Percentiles rank a stretch among this genome's conserved stretches.
Conservation (phyloP, 2,329 filamentous ascomycete species). For the Beauveria sp. region DNA sequence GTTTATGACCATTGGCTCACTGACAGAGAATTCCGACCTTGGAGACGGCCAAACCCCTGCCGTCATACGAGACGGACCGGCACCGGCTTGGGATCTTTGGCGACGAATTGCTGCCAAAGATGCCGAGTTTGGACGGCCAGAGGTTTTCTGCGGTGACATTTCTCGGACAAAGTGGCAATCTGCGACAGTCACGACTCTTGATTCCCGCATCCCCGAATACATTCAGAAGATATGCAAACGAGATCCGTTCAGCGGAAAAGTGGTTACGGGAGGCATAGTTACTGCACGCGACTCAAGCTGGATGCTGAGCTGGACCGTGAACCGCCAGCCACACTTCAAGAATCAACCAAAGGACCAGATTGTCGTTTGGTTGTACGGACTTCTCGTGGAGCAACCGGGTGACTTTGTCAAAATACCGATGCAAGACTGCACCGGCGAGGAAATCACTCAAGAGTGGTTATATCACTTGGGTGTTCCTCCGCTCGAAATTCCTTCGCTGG, state of each 20-base stretch:
- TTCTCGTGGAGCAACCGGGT: neutral
- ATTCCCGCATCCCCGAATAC: neutral
- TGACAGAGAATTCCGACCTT: neutral
- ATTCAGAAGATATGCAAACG: neutral
- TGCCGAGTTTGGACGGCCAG: neutral
- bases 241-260: neutral
- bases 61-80: neutral
- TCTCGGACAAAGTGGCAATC: neutral
- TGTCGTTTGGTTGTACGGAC: neutral
- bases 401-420: neutral
- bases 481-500: neutral
- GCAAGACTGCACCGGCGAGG: neutral
- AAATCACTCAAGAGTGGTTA: neutral
- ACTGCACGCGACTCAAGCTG: neutral
- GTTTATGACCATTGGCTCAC: neutral
- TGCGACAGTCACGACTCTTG: neutral
- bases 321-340: neutral
- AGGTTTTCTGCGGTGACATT: neutral
- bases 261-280: neutral
- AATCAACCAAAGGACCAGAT: neutral
- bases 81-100: neutral
- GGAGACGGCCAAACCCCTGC: neutral
- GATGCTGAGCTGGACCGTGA: neutral
- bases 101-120: neutral
- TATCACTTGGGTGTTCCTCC: neutral